These are phyloP conservation scores for Boeremia exigua DNA, from an alignment of 2,329 filamentous ascomycete species.

Conservation along the genomic window DNA sequence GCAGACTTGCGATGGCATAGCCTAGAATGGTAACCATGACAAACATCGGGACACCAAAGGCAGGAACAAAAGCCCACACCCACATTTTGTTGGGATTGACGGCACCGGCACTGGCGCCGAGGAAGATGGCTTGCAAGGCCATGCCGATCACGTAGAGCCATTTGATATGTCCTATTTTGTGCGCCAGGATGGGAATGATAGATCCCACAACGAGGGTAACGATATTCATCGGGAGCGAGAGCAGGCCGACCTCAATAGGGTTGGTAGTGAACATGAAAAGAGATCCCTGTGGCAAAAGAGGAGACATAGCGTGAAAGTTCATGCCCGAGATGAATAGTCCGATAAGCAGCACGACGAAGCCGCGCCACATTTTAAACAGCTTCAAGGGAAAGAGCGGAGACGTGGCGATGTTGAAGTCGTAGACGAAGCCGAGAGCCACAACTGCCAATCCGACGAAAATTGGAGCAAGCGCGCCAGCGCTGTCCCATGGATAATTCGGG, in stretches of 20 bases:
- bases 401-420: constrained; percentile 1
- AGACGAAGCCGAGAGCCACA: not conserved
- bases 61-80: constrained; percentile 3
- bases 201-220: not conserved
- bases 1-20: constrained; percentile 1
- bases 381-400: constrained; percentile 1
- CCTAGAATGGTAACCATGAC: constrained; percentile 3
- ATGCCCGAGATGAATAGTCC: constrained; percentile 3
- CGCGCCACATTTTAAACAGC: constrained; percentile 3
- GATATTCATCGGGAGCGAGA: not conserved
- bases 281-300: constrained; percentile 2
- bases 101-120: not conserved
- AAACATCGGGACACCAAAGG: constrained; percentile 3
- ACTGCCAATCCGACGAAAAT: not conserved
- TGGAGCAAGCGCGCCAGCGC: not conserved
- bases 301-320: constrained; percentile 1
- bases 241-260: not conserved
- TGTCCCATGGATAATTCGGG: not conserved
- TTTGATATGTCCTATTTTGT: constrained; percentile 3
- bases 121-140: constrained; percentile 1
- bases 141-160: constrained; percentile 2
- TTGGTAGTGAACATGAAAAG: constrained; percentile 2
- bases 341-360: constrained; percentile 1
- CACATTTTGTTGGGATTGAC: not conserved
- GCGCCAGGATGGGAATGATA: not conserved